Conservation (phyloP, 2,329 filamentous ascomycete genomes). For the Aureobasidium sp. region DNA sequence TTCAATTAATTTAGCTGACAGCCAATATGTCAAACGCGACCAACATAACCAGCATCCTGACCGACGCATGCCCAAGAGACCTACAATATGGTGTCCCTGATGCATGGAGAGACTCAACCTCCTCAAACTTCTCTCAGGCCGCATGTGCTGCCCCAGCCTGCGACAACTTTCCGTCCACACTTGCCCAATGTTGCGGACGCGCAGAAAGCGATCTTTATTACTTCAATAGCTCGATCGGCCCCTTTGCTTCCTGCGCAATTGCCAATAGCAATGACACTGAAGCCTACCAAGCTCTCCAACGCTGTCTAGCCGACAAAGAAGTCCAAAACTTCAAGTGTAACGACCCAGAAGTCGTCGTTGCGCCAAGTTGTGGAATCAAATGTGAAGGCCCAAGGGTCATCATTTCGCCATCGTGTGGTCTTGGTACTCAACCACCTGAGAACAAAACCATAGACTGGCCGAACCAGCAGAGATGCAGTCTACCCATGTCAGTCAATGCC, state of each 20-base stretch:
- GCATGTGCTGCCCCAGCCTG: neutral
- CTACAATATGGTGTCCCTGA: neutral
- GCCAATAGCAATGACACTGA: neutral
- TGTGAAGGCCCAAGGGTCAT: too few species aligned
- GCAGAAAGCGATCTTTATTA: neutral
- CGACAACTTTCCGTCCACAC: neutral
- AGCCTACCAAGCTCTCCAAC: neutral
- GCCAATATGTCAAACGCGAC: neutral
- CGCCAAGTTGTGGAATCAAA: too few species aligned
- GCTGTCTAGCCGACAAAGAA: neutral
- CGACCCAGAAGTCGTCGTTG: too few species aligned
- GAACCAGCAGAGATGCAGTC: neutral
- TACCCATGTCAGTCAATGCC: neutral
- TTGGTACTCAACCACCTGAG: neutral
- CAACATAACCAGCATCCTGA: neutral
- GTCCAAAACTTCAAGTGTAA: neutral
- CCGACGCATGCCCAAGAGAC: neutral
- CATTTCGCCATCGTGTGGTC: neutral
- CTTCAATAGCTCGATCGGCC: neutral
- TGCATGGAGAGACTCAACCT: neutral
- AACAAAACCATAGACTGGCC: neutral
- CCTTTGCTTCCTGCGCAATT: neutral
- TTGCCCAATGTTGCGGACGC: neutral
- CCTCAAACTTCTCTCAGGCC: neutral
- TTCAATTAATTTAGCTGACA: too few species aligned